Conservation (phyloP, 768 basidiomycete species). For the Lactarius vividus region DNA sequence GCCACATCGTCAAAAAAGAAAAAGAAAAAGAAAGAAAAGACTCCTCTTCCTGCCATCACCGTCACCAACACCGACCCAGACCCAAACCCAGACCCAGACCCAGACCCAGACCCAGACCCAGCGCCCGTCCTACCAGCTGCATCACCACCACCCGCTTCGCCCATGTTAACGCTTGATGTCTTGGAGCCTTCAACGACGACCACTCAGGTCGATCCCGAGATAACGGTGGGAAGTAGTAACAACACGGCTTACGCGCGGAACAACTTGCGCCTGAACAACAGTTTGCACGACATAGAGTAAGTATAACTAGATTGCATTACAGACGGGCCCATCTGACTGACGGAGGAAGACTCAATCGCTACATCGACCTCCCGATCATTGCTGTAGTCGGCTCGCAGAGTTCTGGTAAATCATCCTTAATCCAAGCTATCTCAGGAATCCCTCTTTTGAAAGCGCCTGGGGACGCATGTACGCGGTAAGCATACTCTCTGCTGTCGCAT, state of each 20-base stretch:
- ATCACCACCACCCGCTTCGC: not conserved
- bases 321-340: conserved; percentile 1
- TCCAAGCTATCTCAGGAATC: conserved; percentile 34
- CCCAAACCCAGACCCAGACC: too few species aligned
- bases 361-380: conserved; percentile 34
- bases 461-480: conserved; percentile 33
- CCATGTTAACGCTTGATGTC: not conserved
- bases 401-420: conserved; percentile 36
- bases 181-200: not conserved
- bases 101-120: not conserved
- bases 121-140: not conserved
- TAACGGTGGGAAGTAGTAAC: not conserved
- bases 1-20: too few species aligned
- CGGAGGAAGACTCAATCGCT: conserved; percentile 18
- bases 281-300: conserved; percentile 17
- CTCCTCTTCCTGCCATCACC: not conserved
- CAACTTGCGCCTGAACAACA: conserved; percentile 5
- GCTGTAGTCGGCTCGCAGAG: conserved; percentile 35
- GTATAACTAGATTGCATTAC: not conserved
- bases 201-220: conserved; percentile 11
- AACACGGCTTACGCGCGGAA: not conserved
- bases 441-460: conserved; percentile 31
- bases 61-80: conserved; percentile 5
- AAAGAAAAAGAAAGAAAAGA: too few species aligned
- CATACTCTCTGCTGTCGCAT: not conserved